A percentile compares a stretch with the other conserved stretches of the same genome.
phyloP scores from a whole-genome alignment of 2,329 filamentous ascomycete genomes.

The Geosmithia morbida region DNA sequence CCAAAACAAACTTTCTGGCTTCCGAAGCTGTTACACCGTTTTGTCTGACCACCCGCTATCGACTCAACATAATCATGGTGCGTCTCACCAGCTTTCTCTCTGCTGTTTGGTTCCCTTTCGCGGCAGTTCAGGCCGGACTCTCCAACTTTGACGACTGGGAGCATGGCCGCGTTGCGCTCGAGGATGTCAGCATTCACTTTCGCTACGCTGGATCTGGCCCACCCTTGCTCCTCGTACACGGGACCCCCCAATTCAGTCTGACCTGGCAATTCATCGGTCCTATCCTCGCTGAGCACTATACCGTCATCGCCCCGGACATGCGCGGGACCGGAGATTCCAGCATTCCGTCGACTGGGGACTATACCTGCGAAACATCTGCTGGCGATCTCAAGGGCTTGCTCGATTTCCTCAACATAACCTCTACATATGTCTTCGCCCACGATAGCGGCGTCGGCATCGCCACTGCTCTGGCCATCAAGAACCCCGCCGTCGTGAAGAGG shows the following conservation, averaged over 20 bases:
- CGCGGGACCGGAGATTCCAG: slow-evolving; percentile 25
- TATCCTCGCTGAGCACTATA: slow-evolving; percentile 24
- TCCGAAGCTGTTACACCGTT: background rate
- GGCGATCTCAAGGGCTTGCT: slow-evolving; percentile 21
- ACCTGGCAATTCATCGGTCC: slow-evolving; percentile 23
- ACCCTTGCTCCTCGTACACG: slow-evolving; percentile 23
- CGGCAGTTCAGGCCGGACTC: background rate
- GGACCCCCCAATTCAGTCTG: slow-evolving; percentile 23
- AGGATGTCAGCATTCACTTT: slow-evolving; percentile 26
- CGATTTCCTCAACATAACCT: slow-evolving; percentile 25
- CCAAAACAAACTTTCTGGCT: background rate
- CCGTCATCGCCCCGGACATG: slow-evolving; percentile 26
- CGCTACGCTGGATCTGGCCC: slow-evolving; percentile 24
- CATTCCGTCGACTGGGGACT: slow-evolving; percentile 20
- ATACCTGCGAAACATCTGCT: slow-evolving; percentile 23
- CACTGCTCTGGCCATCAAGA: slow-evolving; percentile 19
- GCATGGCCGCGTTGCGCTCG: slow-evolving; percentile 17
- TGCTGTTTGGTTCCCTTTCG: background rate
- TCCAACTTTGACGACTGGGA: slow-evolving; percentile 17
- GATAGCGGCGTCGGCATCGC: slow-evolving; percentile 29
- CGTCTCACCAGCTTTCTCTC: background rate
- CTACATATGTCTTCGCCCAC: slow-evolving; percentile 26
- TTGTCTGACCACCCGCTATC: background rate
- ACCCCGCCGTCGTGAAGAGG: slow-evolving; percentile 18
- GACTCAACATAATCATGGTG: background rate